Conservation (phyloP, 1,284 basidiomycete genomes). For the Macrocybe sp. region DNA sequence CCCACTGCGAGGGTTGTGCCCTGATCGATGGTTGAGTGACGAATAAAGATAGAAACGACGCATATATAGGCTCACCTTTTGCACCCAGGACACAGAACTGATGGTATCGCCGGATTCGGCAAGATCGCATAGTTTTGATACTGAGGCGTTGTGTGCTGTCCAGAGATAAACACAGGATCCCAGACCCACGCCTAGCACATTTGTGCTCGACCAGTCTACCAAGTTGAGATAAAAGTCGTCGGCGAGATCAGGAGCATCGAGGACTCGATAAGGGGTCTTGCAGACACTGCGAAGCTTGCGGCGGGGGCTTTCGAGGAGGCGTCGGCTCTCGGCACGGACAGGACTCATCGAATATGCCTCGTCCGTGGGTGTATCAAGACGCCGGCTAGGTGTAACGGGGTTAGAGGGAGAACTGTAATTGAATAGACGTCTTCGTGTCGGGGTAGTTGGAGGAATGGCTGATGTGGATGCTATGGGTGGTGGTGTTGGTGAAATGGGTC, state of each 20-base stretch:
- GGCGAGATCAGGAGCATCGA: slow-evolving; percentile 95
- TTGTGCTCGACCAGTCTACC: slow-evolving; percentile 95
- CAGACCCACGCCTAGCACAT: slow-evolving; percentile 91
- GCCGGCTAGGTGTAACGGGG: slow-evolving; percentile 55
- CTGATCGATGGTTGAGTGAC: slow-evolving; percentile 28
- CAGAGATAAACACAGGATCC: slow-evolving; percentile 94
- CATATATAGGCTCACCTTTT: slow-evolving; percentile 52
- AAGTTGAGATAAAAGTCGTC: slow-evolving; percentile 99
- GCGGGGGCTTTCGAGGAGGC: slow-evolving; percentile 82
- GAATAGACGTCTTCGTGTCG: slow-evolving; percentile 63
- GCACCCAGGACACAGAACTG: slow-evolving; percentile 90
- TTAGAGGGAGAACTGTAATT: slow-evolving; percentile 60
- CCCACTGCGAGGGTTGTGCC: slow-evolving; percentile 91
- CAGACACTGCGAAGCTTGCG: slow-evolving; percentile 80
- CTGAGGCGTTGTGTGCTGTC: slow-evolving; percentile 91
- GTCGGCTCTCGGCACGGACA: slow-evolving; percentile 79
- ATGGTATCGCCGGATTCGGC: slow-evolving; percentile 58
- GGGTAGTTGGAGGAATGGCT: slow-evolving; percentile 50
- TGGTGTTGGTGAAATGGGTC: slow-evolving; percentile 58
- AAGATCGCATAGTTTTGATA: slow-evolving; percentile 90
- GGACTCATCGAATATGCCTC: slow-evolving; percentile 90
- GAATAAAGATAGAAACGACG: background rate
- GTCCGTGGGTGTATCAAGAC: slow-evolving; percentile 74
- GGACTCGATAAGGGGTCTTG: slow-evolving; percentile 95
- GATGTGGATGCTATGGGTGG: slow-evolving; percentile 31